Conservation (phyloP, 331 rosid genomes). For the Pyracantha coccinea region DNA sequence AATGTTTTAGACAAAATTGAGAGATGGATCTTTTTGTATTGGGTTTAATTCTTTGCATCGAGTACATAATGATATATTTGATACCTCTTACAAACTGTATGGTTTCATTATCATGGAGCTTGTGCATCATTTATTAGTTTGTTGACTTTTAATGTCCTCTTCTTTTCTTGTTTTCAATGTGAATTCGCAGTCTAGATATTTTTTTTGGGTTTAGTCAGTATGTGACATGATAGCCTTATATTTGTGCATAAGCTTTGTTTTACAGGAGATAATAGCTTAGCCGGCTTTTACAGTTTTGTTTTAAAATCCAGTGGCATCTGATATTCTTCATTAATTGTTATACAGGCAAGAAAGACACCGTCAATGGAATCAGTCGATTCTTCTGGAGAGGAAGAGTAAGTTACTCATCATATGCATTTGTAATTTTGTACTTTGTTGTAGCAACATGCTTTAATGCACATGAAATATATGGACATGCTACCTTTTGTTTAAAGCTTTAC, state of each 20-base stretch:
- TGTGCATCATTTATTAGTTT: not conserved
- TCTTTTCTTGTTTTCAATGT: not conserved
- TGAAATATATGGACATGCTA: not conserved
- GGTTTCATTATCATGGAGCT: not conserved
- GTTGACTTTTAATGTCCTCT: not conserved
- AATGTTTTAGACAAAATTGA: not conserved
- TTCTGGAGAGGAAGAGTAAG: conserved; percentile 99
- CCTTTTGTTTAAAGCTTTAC: not conserved
- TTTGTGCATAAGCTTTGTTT: not conserved
- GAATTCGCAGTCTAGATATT: not conserved
- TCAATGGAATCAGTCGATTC: conserved; percentile 95
- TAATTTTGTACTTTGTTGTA: not conserved
- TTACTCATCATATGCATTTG: conserved; percentile 3
- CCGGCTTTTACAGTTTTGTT: not conserved
- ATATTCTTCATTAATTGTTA: conserved; percentile 15
- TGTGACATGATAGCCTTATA: not conserved
- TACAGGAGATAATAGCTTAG: not conserved
- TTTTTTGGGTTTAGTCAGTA: not conserved
- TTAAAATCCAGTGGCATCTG: not conserved
- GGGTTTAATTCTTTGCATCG: not conserved
- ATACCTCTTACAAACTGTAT: not conserved
- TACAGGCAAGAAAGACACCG: conserved; percentile 88
- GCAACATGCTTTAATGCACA: not conserved
- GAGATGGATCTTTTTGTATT: not conserved
- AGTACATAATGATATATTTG: not conserved